Evolutionary conservation across 441 rosid genomes (phyloP).

Genomic region (Theobroma grandiflorum): DNA sequence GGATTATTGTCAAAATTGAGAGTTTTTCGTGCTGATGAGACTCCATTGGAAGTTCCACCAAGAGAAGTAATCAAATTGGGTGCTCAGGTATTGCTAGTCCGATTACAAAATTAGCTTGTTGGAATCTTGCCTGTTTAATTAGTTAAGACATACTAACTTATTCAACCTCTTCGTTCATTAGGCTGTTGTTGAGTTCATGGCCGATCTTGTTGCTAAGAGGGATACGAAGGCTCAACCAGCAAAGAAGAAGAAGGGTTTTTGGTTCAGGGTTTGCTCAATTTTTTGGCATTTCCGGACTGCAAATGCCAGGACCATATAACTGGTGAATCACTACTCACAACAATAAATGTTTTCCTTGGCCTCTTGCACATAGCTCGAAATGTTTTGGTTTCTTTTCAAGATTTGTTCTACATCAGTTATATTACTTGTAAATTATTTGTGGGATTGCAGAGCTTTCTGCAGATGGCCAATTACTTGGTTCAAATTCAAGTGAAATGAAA

Average conservation of each 20-base stretch:
- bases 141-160: neutral
- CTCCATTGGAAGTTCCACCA: slow-evolving; percentile 74
- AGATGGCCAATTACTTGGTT: neutral
- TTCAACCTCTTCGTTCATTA: slow-evolving; percentile 29
- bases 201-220: slow-evolving; percentile 42
- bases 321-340: neutral
- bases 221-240: slow-evolving; percentile 32
- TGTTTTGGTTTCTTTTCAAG: neutral
- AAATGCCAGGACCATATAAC: slow-evolving; percentile 20
- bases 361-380: slow-evolving; percentile 22
- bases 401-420: neutral
- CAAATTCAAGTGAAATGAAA: neutral
- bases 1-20: slow-evolving; percentile 54
- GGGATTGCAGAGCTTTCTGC: slow-evolving; percentile 7
- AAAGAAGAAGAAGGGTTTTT: slow-evolving; percentile 43
- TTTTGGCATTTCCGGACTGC: slow-evolving; percentile 35
- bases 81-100: slow-evolving; percentile 55
- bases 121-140: neutral
- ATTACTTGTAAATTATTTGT: slow-evolving; percentile 1
- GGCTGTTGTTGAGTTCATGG: slow-evolving; percentile 69
- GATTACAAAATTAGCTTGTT: slow-evolving; percentile 12
- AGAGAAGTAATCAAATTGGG: slow-evolving; percentile 55
- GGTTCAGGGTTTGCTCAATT: slow-evolving; percentile 42
- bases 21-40: slow-evolving; percentile 58
- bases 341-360: neutral